Percentiles rank a stretch among this genome's conserved stretches.
phyloP scores from a whole-genome alignment of 2,329 filamentous ascomycete species.

The Arthroderma uncinatum region DNA sequence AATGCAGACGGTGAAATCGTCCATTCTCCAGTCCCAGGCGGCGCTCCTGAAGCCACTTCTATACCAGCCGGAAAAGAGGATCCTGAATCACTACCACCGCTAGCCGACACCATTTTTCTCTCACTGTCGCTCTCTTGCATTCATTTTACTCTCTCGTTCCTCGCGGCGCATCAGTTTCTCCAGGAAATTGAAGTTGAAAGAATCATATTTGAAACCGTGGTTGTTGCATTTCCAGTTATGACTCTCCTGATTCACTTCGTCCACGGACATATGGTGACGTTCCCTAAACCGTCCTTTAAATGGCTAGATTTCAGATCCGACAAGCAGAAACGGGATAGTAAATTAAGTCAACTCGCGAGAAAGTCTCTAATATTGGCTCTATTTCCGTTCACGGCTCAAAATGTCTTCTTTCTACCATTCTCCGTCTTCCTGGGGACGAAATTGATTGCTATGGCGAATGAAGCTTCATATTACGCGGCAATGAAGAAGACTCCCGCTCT shows the following conservation, averaged over 20 bases:
- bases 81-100: slow-evolving; percentile 23
- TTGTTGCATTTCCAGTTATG: slow-evolving; percentile 33
- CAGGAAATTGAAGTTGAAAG: slow-evolving; percentile 25
- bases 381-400: slow-evolving; percentile 26
- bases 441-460: slow-evolving; percentile 71
- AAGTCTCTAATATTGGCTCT: slow-evolving; percentile 22
- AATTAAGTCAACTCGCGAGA: slow-evolving; percentile 12
- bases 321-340: slow-evolving; percentile 6
- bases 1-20: slow-evolving; percentile 16
- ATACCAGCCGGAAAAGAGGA: slow-evolving; percentile 11
- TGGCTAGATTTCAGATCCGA: background rate
- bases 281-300: slow-evolving; percentile 11
- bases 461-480: slow-evolving; percentile 67
- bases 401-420: slow-evolving; percentile 26
- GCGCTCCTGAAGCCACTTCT: slow-evolving; percentile 8
- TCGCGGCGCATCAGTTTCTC: slow-evolving; percentile 39
- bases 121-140: slow-evolving; percentile 34
- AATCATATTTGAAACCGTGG: slow-evolving; percentile 28
- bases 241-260: slow-evolving; percentile 35
- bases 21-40: slow-evolving; percentile 18
- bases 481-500: slow-evolving; percentile 88
- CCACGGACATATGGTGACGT: slow-evolving; percentile 35
- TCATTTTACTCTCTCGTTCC: slow-evolving; percentile 36
- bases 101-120: slow-evolving; percentile 36
- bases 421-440: slow-evolving; percentile 53